Percentiles rank a stretch among this genome's conserved stretches.
phyloP scores from a whole-genome alignment of 2,329 filamentous ascomycete genomes.

The Akanthomyces dipterigenus region DNA sequence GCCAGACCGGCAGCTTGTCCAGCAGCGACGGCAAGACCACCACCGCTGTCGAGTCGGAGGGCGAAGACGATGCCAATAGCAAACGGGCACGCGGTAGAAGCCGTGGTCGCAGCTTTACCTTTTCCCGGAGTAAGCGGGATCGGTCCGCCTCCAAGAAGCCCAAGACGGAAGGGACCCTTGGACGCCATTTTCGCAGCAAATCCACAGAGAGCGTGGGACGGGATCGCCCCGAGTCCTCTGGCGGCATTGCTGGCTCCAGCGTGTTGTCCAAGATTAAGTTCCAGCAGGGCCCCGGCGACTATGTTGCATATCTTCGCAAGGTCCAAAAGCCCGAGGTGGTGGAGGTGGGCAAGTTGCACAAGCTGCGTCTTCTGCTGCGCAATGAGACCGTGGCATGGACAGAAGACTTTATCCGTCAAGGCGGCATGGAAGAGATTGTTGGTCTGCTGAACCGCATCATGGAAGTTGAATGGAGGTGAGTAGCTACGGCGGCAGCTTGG shows the following conservation, averaged over 20 bases:
- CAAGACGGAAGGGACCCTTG: slow-evolving; percentile 55
- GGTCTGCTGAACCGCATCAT: slow-evolving; percentile 84
- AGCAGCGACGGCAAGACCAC: slow-evolving; percentile 27
- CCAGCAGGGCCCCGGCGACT: slow-evolving; percentile 70
- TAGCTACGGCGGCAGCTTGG: slow-evolving; percentile 12
- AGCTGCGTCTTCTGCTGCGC: slow-evolving; percentile 77
- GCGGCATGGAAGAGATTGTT: slow-evolving; percentile 89
- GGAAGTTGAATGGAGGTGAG: slow-evolving; percentile 90
- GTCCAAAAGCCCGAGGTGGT: slow-evolving; percentile 74
- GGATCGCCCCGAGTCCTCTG: slow-evolving; percentile 47
- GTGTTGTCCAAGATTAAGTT: slow-evolving; percentile 65
- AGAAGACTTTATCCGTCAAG: slow-evolving; percentile 80
- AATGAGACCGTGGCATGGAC: slow-evolving; percentile 97
- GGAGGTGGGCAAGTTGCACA: slow-evolving; percentile 93
- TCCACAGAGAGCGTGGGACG: slow-evolving; percentile 63
- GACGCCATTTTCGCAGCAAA: slow-evolving; percentile 62
- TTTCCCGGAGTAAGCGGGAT: slow-evolving; percentile 58
- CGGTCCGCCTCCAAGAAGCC: slow-evolving; percentile 64
- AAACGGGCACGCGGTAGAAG: slow-evolving; percentile 43
- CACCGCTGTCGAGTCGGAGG: slow-evolving; percentile 32
- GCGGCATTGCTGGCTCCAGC: slow-evolving; percentile 46
- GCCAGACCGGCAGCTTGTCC: slow-evolving; percentile 34
- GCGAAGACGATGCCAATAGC: slow-evolving; percentile 38
- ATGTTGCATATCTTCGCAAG: slow-evolving; percentile 77
- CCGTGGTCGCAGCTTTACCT: slow-evolving; percentile 71